A percentile compares a stretch with the other conserved stretches of the same genome.
Conservation (phyloP, 768 basidiomycete genomes). For the Thelephora ganbajun region DNA sequence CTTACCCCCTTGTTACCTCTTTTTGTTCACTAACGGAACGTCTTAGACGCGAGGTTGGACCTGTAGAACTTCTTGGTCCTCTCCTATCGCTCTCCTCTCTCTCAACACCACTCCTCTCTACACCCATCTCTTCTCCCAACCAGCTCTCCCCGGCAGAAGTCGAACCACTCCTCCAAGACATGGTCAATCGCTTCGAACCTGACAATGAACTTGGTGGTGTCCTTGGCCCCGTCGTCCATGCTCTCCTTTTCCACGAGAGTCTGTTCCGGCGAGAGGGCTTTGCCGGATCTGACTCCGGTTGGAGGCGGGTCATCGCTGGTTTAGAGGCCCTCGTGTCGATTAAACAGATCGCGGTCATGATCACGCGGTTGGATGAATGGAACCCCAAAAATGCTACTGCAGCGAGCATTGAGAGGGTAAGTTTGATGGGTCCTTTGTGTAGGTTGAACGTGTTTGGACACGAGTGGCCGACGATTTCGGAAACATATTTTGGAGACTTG, state of each 20-base stretch:
- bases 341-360: constrained; percentile 74
- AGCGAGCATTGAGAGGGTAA: constrained; percentile 44
- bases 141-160: constrained; percentile 55
- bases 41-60: constrained; percentile 53
- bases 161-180: constrained; percentile 70
- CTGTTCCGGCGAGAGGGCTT: constrained; percentile 56
- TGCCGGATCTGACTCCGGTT: constrained; percentile 58
- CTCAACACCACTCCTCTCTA: constrained; percentile 46
- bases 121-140: constrained; percentile 29
- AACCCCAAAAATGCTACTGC: constrained; percentile 47
- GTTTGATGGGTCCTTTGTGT: constrained; percentile 74
- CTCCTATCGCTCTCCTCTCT: constrained; percentile 63
- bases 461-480: constrained; percentile 74
- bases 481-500: constrained; percentile 76
- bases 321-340: constrained; percentile 68
- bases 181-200: constrained; percentile 67
- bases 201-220: constrained; percentile 67
- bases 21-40: background rate
- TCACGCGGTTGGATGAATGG: constrained; percentile 65
- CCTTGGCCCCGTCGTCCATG: constrained; percentile 59
- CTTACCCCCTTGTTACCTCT: constrained; percentile 11
- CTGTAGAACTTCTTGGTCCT: constrained; percentile 70
- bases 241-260: constrained; percentile 48
- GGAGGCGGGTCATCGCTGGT: constrained; percentile 79
- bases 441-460: constrained; percentile 76